These are phyloP conservation scores for Pichia inconspicua DNA, from an alignment of 1,139 yeast genomes.

Conservation along the genomic window DNA sequence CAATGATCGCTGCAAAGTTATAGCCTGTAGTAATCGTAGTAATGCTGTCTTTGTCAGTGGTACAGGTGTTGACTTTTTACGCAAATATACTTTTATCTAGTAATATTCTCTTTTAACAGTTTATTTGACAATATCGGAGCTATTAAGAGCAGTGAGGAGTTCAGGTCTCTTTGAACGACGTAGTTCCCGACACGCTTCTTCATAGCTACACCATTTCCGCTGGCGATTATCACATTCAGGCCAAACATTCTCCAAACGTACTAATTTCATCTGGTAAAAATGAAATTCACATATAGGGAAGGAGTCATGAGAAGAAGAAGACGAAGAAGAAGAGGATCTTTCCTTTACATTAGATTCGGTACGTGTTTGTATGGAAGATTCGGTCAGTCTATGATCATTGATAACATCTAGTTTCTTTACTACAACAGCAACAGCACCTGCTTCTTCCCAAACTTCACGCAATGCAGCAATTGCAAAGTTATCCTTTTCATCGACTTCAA, in stretches of 20 bases:
- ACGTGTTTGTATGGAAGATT: background rate
- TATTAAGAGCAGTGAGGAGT: constrained; percentile 54
- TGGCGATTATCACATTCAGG: constrained; percentile 62
- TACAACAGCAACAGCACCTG: constrained; percentile 72
- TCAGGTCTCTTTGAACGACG: constrained; percentile 58
- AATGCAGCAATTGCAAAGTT: constrained; percentile 45
- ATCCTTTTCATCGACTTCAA: constrained; percentile 74
- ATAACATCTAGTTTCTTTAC: constrained; percentile 51
- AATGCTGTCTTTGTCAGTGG: constrained; percentile 4
- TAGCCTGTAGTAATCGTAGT: background rate
- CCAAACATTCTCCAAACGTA: constrained; percentile 51
- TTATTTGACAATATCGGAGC: constrained; percentile 41
- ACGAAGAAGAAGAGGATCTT: no score
- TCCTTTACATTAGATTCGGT: no score
- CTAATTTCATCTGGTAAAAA: constrained; percentile 67
- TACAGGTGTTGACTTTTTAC: constrained; percentile 3
- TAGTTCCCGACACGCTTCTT: constrained; percentile 65
- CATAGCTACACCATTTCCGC: constrained; percentile 68
- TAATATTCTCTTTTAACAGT: constrained; percentile 7
- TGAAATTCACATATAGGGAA: constrained; percentile 76
- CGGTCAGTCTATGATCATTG: constrained; percentile 46
- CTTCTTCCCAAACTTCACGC: constrained; percentile 97
- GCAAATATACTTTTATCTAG: constrained; percentile 5
- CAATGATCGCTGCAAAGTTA: constrained; percentile 4
- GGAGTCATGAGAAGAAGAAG: constrained; percentile 15